These are phyloP conservation scores for Solanum phureja DNA, from an alignment of 257 asterid species.

Conservation along the genomic window DNA sequence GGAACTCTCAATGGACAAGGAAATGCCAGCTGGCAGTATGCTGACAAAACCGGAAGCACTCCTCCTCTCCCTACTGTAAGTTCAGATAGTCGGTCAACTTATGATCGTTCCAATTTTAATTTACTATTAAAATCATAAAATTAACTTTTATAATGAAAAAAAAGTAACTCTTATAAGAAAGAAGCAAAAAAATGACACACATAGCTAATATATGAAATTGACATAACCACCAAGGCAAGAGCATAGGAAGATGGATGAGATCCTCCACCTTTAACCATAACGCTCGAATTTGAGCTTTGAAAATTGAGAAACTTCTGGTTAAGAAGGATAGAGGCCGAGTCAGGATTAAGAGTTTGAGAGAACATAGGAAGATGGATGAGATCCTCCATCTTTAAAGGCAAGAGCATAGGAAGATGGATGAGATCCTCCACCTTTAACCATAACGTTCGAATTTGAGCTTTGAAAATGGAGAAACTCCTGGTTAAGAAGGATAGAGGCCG, in stretches of 20 bases:
- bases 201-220: not conserved
- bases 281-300: not conserved
- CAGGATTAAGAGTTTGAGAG: too few species aligned
- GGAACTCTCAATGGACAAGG: conserved; percentile 71
- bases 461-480: not conserved
- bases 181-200: too few species aligned
- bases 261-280: not conserved
- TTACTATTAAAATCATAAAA: too few species aligned
- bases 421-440: not conserved
- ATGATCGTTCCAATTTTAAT: not conserved
- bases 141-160: not conserved
- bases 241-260: too few species aligned
- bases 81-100: not conserved
- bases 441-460: not conserved
- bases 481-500: not conserved
- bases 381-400: too few species aligned
- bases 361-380: too few species aligned
- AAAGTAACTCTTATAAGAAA: not conserved
- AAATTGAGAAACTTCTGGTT: not conserved
- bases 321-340: not conserved
- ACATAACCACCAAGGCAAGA: too few species aligned
- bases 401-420: too few species aligned
- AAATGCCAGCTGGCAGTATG: conserved; percentile 11
- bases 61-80: conserved; percentile 22
- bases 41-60: not conserved